phyloP scores from a whole-genome alignment of 2,329 filamentous ascomycete genomes.

The Elsinoe necatrix region DNA sequence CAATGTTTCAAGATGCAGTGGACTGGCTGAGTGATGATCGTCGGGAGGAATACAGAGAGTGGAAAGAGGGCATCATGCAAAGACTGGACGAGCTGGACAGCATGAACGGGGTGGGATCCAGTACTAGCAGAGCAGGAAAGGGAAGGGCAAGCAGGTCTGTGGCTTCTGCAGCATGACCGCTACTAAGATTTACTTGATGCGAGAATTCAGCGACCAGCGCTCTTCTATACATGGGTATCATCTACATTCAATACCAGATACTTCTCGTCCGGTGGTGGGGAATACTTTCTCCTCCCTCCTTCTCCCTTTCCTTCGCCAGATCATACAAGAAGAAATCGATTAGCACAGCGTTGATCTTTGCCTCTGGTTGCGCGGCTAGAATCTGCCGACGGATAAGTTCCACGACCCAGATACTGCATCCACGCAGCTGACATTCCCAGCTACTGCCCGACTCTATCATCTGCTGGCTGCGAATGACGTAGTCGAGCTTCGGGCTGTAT shows the following conservation, averaged over 20 bases:
- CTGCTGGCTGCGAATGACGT: slow-evolving; percentile 56
- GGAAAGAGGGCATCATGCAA: slow-evolving; percentile 54
- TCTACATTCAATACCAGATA: slow-evolving; percentile 71
- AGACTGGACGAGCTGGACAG: slow-evolving; percentile 45
- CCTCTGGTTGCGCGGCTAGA: slow-evolving; percentile 58
- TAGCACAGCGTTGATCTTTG: slow-evolving; percentile 71
- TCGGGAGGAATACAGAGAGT: slow-evolving; percentile 52
- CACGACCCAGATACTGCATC: slow-evolving; percentile 92
- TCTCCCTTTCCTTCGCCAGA: slow-evolving; percentile 77
- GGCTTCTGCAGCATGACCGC: background rate
- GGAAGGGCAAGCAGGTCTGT: background rate
- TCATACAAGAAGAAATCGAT: slow-evolving; percentile 98
- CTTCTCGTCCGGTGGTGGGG: slow-evolving; percentile 86
- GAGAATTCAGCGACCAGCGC: slow-evolving; percentile 2
- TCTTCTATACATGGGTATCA: background rate
- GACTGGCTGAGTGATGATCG: slow-evolving; percentile 61
- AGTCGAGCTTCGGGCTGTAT: slow-evolving; percentile 73
- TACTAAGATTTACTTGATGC: too few relatives aligned
- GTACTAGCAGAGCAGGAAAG: background rate
- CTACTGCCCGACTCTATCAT: slow-evolving; percentile 60
- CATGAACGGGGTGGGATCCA: background rate
- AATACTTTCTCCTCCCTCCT: slow-evolving; percentile 43
- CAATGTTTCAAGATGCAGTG: slow-evolving; percentile 68
- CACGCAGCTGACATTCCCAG: slow-evolving; percentile 83
- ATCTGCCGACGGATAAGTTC: slow-evolving; percentile 84